Evolutionary conservation across 352 stramenopile genomes (phyloP).

Genomic region (Plasmopara viticola): DNA sequence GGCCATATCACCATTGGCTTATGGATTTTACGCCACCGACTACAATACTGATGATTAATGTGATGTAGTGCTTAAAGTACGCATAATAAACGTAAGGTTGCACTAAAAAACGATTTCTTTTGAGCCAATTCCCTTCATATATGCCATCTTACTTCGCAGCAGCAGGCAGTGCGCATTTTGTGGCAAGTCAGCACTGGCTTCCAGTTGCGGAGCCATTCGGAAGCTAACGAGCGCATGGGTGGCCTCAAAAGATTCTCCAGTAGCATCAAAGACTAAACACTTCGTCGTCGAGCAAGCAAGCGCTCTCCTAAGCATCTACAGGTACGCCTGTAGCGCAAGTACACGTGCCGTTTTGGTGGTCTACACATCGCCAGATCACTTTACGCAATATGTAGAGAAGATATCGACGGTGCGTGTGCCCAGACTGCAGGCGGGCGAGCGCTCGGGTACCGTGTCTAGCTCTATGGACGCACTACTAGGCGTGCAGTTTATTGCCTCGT

Average conservation of each 20-base stretch:
- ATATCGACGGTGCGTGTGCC: constrained; percentile 42
- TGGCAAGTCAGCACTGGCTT: constrained; percentile 17
- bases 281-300: constrained; percentile 29
- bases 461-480: constrained; percentile 46
- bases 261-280: constrained; percentile 16
- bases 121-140: no score
- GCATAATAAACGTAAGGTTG: no score
- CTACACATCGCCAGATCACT: constrained; percentile 27
- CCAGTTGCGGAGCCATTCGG: constrained; percentile 38
- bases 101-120: no score
- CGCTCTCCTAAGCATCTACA: constrained; percentile 5
- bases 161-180: constrained; percentile 14
- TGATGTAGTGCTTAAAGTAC: no score
- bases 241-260: constrained; percentile 26
- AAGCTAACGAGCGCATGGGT: constrained; percentile 34
- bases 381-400: constrained; percentile 45
- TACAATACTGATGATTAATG: no score
- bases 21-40: no score
- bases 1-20: no score
- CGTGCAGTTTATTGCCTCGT: constrained; percentile 51
- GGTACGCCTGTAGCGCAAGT: background rate
- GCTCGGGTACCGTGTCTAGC: constrained; percentile 14
- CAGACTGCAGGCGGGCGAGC: constrained; percentile 17
- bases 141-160: no score
- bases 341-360: constrained; percentile 8